A percentile compares a stretch with the other conserved stretches of the same genome.
phyloP scores from a whole-genome alignment of 1,284 basidiomycete genomes.

The Cryptococcus hybrid region DNA sequence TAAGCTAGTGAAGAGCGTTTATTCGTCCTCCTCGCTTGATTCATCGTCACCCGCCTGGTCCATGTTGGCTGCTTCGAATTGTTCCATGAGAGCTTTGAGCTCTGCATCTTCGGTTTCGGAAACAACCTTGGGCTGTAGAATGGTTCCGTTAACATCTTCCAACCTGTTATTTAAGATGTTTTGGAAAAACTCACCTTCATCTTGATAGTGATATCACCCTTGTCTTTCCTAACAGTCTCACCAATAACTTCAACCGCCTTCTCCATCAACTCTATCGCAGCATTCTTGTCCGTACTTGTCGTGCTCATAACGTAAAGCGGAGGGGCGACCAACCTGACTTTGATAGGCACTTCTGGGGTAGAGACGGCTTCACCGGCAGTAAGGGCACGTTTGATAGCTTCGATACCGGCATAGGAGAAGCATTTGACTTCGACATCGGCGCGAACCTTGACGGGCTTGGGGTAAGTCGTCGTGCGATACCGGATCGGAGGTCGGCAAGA shows the following conservation, averaged over 20 bases:
- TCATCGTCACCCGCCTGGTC: conserved; percentile 89
- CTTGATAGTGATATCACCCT: conserved; percentile 86
- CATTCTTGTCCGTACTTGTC: conserved; percentile 95
- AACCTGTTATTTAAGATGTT: neutral
- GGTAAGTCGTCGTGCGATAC: conserved; percentile 95
- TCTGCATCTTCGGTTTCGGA: conserved; percentile 97
- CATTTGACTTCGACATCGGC: conserved; percentile 98
- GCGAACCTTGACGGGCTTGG: conserved; percentile 97
- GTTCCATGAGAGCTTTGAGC: conserved; percentile 90
- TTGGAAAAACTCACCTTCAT: conserved; percentile 77
- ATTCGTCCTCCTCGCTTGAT: conserved; percentile 49
- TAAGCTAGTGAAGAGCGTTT: neutral
- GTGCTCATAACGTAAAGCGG: conserved; percentile 94
- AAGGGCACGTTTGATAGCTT: conserved; percentile 92
- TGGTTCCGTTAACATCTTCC: neutral
- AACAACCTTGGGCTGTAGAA: conserved; percentile 83
- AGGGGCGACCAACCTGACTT: conserved; percentile 94
- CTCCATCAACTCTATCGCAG: conserved; percentile 89
- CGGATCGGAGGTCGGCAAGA: conserved; percentile 68
- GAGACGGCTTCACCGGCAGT: conserved; percentile 82
- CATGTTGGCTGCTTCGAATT: conserved; percentile 84
- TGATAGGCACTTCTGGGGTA: conserved; percentile 90
- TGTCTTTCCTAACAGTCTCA: conserved; percentile 74
- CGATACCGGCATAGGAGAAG: conserved; percentile 96
- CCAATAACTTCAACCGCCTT: conserved; percentile 90